phyloP scores from a whole-genome alignment of 345 rosid species.

The Citrus glauca region DNA sequence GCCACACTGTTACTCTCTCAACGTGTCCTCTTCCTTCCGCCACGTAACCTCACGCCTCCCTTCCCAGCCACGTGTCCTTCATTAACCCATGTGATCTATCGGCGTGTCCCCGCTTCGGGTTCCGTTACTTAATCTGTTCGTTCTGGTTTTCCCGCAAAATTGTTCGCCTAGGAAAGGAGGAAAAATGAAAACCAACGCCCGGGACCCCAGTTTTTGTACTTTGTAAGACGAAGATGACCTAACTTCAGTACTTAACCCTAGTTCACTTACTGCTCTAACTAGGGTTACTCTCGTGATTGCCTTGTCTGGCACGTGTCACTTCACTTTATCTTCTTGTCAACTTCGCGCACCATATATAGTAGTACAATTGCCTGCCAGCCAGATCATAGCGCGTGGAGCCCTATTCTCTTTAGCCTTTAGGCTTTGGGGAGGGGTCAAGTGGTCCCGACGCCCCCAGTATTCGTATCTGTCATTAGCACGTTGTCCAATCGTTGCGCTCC shows the following conservation, averaged over 20 bases:
- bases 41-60: background rate
- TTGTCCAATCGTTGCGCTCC: constrained; percentile 13
- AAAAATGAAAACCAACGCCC: too few relatives aligned
- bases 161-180: background rate
- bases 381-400: constrained; percentile 18
- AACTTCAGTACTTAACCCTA: background rate
- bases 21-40: background rate
- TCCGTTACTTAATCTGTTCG: background rate
- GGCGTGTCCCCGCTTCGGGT: background rate
- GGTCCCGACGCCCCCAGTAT: constrained; percentile 15
- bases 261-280: background rate
- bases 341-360: constrained; percentile 13
- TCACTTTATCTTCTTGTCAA: constrained; percentile 14
- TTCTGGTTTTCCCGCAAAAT: too few relatives aligned
- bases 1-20: background rate
- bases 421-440: background rate
- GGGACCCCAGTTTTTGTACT: background rate
- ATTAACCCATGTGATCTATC: background rate
- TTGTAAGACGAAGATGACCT: constrained; percentile 4
- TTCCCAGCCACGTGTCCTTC: background rate
- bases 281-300: background rate
- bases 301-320: constrained; percentile 11
- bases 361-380: constrained; percentile 22
- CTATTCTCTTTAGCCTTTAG: background rate
- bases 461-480: constrained; percentile 7